These are phyloP conservation scores for Diaporthe sp. DNA, from an alignment of 2,329 filamentous ascomycete species.

Conservation along the genomic window DNA sequence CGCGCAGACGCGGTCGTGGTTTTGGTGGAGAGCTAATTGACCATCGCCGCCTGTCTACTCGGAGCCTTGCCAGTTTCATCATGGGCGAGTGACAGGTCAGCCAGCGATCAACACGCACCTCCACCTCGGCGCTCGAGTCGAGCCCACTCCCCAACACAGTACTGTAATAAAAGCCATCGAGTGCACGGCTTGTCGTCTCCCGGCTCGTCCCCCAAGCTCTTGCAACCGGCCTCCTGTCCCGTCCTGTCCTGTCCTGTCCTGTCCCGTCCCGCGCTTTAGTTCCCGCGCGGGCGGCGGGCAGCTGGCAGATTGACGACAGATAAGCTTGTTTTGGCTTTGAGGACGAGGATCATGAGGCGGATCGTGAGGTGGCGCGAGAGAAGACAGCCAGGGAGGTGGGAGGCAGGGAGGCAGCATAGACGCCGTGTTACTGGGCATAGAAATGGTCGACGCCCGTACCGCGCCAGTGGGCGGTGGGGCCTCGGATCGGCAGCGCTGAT, in stretches of 20 bases:
- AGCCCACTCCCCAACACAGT: background rate
- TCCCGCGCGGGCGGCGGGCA: constrained; percentile 25
- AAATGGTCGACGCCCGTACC: background rate
- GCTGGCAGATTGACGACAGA: constrained; percentile 40
- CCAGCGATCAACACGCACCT: background rate
- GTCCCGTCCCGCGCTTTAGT: constrained; percentile 13
- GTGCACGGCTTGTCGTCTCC: background rate
- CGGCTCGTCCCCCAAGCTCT: background rate
- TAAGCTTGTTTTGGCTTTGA: constrained; percentile 33
- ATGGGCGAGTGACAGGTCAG: constrained; percentile 1
- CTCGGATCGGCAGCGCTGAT: constrained; percentile 27
- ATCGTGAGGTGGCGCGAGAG: background rate
- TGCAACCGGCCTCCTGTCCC: constrained; percentile 6
- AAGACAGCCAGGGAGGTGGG: background rate
- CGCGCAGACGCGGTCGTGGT: background rate
- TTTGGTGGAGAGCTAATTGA: background rate
- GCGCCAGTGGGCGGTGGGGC: constrained; percentile 29
- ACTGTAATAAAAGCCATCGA: constrained; percentile 8
- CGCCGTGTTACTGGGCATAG: background rate
- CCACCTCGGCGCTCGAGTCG: constrained; percentile 2
- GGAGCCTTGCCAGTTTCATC: background rate
- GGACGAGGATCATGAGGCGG: background rate
- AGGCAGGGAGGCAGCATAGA: background rate
- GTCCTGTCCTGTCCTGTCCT: constrained; percentile 15
- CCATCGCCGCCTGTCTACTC: background rate